Conservation (phyloP, 495 filamentous ascomycete genomes). For the Pseudoneurospora amorphoporcata region DNA sequence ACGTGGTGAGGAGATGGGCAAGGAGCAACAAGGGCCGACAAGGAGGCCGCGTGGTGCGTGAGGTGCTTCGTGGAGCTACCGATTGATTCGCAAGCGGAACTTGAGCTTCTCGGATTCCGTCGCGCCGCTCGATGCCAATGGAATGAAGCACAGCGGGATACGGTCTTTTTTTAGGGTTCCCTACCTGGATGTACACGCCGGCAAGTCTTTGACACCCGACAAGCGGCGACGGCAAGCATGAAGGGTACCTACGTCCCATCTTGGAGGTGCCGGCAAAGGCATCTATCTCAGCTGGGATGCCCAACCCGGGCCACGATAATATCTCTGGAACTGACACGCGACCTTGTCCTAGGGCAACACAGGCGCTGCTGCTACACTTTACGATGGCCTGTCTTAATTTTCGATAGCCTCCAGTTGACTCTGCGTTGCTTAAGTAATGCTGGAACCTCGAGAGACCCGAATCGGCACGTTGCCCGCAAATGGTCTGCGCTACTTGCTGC, state of each 20-base stretch:
- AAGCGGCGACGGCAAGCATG: background rate
- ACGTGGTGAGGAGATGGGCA: slow-evolving; percentile 7
- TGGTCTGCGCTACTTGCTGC: background rate
- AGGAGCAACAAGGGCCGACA: background rate
- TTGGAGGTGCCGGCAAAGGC: background rate
- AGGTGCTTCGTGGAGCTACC: slow-evolving; percentile 7
- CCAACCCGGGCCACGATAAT: background rate
- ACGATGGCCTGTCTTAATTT: background rate
- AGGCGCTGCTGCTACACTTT: background rate
- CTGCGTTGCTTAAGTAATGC: background rate
- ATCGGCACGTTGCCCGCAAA: background rate
- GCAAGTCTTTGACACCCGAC: background rate
- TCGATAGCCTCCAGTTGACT: background rate
- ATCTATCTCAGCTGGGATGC: background rate
- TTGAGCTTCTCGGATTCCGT: background rate
- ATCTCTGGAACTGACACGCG: background rate
- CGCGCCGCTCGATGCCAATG: background rate
- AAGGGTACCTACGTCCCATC: background rate
- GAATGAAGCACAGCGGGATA: background rate
- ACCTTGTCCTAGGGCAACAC: background rate
- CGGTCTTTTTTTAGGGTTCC: background rate
- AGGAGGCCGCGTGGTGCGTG: slow-evolving; percentile 12
- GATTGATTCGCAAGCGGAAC: background rate
- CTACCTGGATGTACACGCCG: background rate
- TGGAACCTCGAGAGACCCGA: background rate